These are phyloP conservation scores for Penicillium argentinense DNA, from an alignment of 495 filamentous ascomycete genomes.

Conservation along the genomic window DNA sequence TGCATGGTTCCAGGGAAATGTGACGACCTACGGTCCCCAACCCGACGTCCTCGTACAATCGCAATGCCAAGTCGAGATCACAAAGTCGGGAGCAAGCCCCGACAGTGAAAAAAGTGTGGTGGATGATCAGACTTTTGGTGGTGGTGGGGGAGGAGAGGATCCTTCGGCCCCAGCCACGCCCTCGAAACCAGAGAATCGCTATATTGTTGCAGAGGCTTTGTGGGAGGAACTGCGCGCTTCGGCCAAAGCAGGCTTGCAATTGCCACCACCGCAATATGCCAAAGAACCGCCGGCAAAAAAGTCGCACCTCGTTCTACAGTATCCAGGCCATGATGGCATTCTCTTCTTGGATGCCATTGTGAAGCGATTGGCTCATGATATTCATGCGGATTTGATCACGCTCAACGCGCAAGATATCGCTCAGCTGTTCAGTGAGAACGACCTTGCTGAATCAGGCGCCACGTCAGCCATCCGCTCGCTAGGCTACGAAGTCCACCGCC, in stretches of 20 bases:
- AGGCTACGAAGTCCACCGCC: slow-evolving; percentile 63
- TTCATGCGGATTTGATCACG: slow-evolving; percentile 73
- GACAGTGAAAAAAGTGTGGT: slow-evolving; percentile 2
- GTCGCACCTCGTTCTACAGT: slow-evolving; percentile 65
- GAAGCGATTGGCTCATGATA: slow-evolving; percentile 54
- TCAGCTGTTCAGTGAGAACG: slow-evolving; percentile 71
- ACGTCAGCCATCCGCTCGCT: slow-evolving; percentile 52
- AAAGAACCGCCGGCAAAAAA: slow-evolving; percentile 55
- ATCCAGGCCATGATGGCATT: slow-evolving; percentile 58
- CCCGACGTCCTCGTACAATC: slow-evolving; percentile 1
- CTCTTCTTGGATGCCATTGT: slow-evolving; percentile 59
- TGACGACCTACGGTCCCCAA: slow-evolving; percentile 18
- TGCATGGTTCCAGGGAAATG: slow-evolving; percentile 43
- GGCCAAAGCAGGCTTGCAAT: slow-evolving; percentile 39
- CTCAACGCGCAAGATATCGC: slow-evolving; percentile 80
- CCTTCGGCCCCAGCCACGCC: slow-evolving; percentile 15
- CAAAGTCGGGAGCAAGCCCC: slow-evolving; percentile 9
- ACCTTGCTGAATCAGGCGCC: slow-evolving; percentile 45
- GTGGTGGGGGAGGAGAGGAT: slow-evolving; percentile 21
- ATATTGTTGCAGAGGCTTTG: slow-evolving; percentile 34
- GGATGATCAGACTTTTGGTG: slow-evolving; percentile 16
- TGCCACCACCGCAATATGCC: slow-evolving; percentile 42
- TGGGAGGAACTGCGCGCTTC: slow-evolving; percentile 45
- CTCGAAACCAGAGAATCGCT: slow-evolving; percentile 25
- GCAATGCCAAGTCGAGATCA: slow-evolving; percentile 31